Evolutionary conservation across 306 rosid species (phyloP), one percentile per base, ranked within the genome.

Genomic region (Cucurbita maxima): DNA sequence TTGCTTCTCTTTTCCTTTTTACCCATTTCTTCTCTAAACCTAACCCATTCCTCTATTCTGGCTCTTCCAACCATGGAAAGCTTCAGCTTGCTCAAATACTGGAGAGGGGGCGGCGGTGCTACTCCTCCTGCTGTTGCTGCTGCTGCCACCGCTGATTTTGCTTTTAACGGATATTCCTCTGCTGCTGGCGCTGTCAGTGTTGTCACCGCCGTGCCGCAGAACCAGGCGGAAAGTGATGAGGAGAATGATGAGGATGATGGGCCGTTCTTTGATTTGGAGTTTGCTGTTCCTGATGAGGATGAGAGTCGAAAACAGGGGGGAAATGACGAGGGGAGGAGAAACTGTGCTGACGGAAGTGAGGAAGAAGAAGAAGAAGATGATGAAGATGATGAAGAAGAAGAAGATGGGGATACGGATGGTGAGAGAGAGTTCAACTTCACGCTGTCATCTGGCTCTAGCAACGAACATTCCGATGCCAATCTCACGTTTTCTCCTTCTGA

Each of bases 51-150:
- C 43, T 11, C 62, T 82, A 89, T 83, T 76, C 99, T 95, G 99
- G 96, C 99, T 89, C 97, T 94, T 96, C 99, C 99, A 78, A 94
- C 97, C 44, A 94, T 94, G 99, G 99, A 94, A 89, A 90, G 96
- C 83, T 94, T 94, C 76, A 94, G 90, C 87, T 80, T 94, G 18
- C 99, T 91, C 88, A 94, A 89, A 79, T 89, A 91, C 82, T 91
- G 96, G 99, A 76, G 96, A 79, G 86, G 88, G 0, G 87, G 84
- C 53, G 87, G 85, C 4, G 86, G 63, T 5, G 74, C 59, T 3
- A 47, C 20, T 3, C 5, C 1, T 22, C 22, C 25, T 25, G 25
- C 25, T 25, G 25, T 1, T 25, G 25, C 2, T 25, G 25, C 55
- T n/a, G 37, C 45, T 45, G 70, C 76, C 0, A 72, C 45, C 34